Conservation (phyloP, 768 basidiomycete species). For the Royoungia palumana region DNA sequence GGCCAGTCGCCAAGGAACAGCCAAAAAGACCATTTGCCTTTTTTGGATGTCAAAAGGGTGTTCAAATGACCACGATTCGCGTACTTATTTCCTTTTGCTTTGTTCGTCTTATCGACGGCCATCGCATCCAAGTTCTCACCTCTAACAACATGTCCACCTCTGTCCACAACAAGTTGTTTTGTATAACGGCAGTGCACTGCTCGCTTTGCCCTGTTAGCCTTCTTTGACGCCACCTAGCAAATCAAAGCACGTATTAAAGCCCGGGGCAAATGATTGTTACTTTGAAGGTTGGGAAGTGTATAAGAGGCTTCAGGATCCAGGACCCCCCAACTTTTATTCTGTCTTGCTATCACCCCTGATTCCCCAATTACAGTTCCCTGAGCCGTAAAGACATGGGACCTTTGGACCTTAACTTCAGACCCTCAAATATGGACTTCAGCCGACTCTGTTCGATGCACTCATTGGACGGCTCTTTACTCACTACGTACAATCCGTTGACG, state of each 20-base stretch:
- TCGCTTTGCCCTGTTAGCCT: constrained; percentile 19
- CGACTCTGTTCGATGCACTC: constrained; percentile 8
- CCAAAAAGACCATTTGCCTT: constrained; percentile 13
- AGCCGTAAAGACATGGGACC: not conserved
- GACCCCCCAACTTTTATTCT: not conserved
- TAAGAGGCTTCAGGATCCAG: constrained; percentile 14
- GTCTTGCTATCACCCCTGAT: constrained; percentile 6
- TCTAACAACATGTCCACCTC: not conserved
- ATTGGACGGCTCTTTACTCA: constrained; percentile 7
- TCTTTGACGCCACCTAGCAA: constrained; percentile 8
- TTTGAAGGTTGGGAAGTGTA: constrained; percentile 7
- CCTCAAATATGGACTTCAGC: constrained; percentile 3
- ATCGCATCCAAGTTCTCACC: constrained; percentile 1
- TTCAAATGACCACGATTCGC: constrained; percentile 5
- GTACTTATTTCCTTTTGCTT: constrained; percentile 15
- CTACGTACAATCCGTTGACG: constrained; percentile 3
- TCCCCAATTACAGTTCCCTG: not conserved
- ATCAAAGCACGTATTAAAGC: constrained; percentile 16
- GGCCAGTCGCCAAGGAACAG: constrained; percentile 7
- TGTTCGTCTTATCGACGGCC: constrained; percentile 19
- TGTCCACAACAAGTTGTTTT: constrained; percentile 3
- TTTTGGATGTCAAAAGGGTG: constrained; percentile 7
- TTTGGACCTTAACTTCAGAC: not conserved
- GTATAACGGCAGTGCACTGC: constrained; percentile 10
- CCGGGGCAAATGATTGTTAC: constrained; percentile 7